phyloP scores from a whole-genome alignment of 139 green algal genomes.

The Edaphochlamys debaryana region DNA sequence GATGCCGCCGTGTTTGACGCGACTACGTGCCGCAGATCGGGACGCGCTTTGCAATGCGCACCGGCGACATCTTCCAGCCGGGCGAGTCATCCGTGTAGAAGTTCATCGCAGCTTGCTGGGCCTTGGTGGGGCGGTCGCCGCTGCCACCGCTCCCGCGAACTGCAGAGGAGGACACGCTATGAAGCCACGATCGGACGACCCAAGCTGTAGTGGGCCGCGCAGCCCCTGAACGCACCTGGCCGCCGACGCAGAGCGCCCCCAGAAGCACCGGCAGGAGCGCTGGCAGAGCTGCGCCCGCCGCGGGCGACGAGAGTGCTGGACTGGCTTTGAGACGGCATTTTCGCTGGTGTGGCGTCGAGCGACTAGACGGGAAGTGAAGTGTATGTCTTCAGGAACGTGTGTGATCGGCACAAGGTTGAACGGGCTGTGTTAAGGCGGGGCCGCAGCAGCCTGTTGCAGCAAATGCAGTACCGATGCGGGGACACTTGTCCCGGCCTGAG shows the following conservation, averaged over 20 bases:
- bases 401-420: no score
- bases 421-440: no score
- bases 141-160: neutral
- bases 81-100: slow-evolving; percentile 85
- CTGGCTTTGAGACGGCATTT: slow-evolving; percentile 34
- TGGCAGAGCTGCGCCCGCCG: slow-evolving; percentile 33
- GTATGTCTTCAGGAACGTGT: no score
- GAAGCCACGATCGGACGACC: neutral
- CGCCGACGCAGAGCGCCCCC: slow-evolving; percentile 35
- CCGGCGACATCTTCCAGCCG: slow-evolving; percentile 80
- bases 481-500: no score
- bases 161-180: no score
- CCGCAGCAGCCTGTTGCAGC: no score
- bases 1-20: no score
- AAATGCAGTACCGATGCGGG: no score
- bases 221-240: slow-evolving; percentile 11
- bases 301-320: slow-evolving; percentile 45
- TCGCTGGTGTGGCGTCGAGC: no score
- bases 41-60: no score
- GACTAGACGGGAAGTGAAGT: no score
- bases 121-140: slow-evolving; percentile 8
- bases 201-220: neutral
- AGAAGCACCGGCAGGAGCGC: slow-evolving; percentile 35
- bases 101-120: slow-evolving; percentile 60
- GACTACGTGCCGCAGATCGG: no score